These are phyloP conservation scores for Fraxinus xanthoxyloides DNA, from an alignment of 305 asterid species.

Conservation along the genomic window DNA sequence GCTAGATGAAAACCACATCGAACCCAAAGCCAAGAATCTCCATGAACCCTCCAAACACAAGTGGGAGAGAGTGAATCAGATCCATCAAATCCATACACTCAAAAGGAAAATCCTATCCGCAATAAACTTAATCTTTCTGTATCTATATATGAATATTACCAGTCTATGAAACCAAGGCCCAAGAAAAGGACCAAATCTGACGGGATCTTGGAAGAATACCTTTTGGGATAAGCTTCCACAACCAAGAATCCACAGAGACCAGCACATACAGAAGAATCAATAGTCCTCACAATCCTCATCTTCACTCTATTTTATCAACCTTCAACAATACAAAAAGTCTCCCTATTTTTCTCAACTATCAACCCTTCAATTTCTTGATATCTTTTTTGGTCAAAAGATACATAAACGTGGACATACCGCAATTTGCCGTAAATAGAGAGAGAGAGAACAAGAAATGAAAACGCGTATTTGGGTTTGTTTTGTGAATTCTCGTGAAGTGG, in stretches of 20 bases:
- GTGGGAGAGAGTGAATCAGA: constrained; percentile 35
- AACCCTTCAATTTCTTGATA: background rate
- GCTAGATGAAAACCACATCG: constrained; percentile 38
- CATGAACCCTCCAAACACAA: constrained; percentile 37
- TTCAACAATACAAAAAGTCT: background rate
- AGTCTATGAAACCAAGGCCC: constrained; percentile 85
- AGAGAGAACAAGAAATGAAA: background rate
- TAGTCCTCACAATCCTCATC: constrained; percentile 54
- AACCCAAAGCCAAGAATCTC: constrained; percentile 49
- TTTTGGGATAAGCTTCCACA: constrained; percentile 84
- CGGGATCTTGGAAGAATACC: constrained; percentile 88
- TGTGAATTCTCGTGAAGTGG: background rate
- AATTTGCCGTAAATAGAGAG: background rate
- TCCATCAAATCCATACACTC: constrained; percentile 38
- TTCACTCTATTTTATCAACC: background rate
- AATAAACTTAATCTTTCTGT: background rate
- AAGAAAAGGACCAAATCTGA: constrained; percentile 81
- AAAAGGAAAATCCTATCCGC: background rate
- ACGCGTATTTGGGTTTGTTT: background rate
- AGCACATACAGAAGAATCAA: constrained; percentile 49
- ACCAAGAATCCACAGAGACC: constrained; percentile 62
- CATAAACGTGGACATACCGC: background rate
- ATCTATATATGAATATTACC: constrained; percentile 42
- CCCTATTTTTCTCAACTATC: background rate
- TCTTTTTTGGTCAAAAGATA: background rate